Evolutionary conservation across 768 basidiomycete genomes (phyloP), one percentile per base, ranked within the genome.

Genomic region (Naganishia randhawae): DNA sequence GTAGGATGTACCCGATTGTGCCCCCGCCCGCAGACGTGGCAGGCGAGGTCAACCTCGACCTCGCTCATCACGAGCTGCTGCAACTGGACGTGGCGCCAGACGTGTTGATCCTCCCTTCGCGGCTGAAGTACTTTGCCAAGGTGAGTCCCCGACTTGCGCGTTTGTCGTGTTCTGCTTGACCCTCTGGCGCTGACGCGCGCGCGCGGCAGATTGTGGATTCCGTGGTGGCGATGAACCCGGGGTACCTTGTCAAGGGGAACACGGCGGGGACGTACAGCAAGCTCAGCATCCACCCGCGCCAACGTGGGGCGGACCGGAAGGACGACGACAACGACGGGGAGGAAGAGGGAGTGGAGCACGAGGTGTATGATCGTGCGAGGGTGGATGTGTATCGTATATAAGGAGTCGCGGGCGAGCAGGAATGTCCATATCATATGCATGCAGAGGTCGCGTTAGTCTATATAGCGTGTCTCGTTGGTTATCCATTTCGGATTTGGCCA

Each of bases 1-100:
- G 22, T 76, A 97, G 92, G 74, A 96, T 96, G 82, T 99, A 98
- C 77, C 96, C 96, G 0, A 80, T 96, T 45, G 97, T 97, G 79
- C 96, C 96, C 10, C 85, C 87, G 0, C 92, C 96, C 0, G 76
- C 83, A 14, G 89, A 89, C 7, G 79, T 89, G 19, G 82, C 87
- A 1, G 83, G 85, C 41, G 92, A 95, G 75, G 86, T 97, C 67
- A 94, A 96, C 75, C 84, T 99, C 45, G 93, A 96, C 75, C 84
- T 96, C 17, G 87, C 89, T 22, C 95, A 97, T 80, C 85, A 84
- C 37, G 81, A 84, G 6, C 79, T 83, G 27, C 78, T 88, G 53
- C 74, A 75, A 69, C 75, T 85, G 68, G 81, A 84, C 5, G 84
- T 84, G 32, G 86, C 86, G 0, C 94, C 92, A 0, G 90, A 95